Conservation (phyloP, 2,329 filamentous ascomycete species). For the Colletotrichum costaricense region DNA sequence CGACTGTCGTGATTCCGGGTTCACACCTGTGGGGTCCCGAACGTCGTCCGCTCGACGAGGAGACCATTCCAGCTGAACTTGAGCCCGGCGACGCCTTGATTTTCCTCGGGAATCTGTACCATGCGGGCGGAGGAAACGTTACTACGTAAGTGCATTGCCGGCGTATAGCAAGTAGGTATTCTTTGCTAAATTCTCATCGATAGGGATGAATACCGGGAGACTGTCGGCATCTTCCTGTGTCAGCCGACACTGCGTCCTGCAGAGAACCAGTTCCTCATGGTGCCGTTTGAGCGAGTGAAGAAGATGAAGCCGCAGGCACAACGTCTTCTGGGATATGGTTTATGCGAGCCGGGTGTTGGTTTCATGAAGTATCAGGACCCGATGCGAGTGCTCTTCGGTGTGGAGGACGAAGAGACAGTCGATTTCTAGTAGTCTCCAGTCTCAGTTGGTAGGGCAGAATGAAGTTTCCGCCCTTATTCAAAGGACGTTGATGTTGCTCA, state of each 20-base stretch:
- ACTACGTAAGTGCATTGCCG: slow-evolving; percentile 26
- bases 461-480: background rate
- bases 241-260: slow-evolving; percentile 47
- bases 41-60: slow-evolving; percentile 47
- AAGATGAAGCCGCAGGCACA: slow-evolving; percentile 46
- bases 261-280: slow-evolving; percentile 47
- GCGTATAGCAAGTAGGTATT: background rate
- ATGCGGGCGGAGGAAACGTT: slow-evolving; percentile 51
- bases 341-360: slow-evolving; percentile 47
- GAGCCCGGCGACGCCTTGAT: slow-evolving; percentile 52
- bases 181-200: background rate
- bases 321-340: slow-evolving; percentile 47
- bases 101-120: slow-evolving; percentile 52
- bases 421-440: slow-evolving; percentile 36
- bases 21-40: slow-evolving; percentile 54
- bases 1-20: slow-evolving; percentile 53
- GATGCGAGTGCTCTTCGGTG: slow-evolving; percentile 49
- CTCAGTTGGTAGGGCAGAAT: background rate
- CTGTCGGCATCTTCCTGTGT: slow-evolving; percentile 49
- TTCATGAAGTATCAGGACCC: slow-evolving; percentile 51
- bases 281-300: slow-evolving; percentile 43
- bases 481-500: slow-evolving; percentile 1
- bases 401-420: slow-evolving; percentile 50
- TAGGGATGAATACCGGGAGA: slow-evolving; percentile 43
- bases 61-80: slow-evolving; percentile 42